Conservation (phyloP, 331 rosid species). For the Rosa hybrid region DNA sequence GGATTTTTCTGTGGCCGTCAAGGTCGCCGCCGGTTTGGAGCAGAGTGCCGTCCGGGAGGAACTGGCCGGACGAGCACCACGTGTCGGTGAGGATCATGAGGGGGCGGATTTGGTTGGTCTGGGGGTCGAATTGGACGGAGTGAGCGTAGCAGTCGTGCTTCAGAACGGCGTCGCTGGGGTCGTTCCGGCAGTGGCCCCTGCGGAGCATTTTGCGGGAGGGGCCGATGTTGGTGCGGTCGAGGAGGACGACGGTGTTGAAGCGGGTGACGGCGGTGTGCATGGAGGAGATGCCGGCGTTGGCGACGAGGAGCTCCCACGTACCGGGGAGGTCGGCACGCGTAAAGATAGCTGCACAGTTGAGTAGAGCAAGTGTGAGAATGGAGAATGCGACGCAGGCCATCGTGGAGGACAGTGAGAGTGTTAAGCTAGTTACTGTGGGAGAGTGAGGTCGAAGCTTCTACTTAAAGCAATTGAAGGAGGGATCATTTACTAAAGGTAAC, state of each 20-base stretch:
- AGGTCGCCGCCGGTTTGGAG: conserved; percentile 77
- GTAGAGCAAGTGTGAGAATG: not conserved
- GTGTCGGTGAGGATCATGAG: conserved; percentile 79
- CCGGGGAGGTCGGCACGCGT: conserved; percentile 76
- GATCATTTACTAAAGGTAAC: not conserved
- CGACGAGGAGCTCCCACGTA: conserved; percentile 68
- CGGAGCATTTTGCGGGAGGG: conserved; percentile 64
- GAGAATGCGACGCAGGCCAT: not conserved
- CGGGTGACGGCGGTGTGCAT: conserved; percentile 95
- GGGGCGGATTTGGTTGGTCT: conserved; percentile 62
- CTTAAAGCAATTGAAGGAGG: conserved; percentile 6
- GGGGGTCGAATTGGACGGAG: conserved; percentile 60
- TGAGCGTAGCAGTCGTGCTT: conserved; percentile 87
- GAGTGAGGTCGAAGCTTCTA: conserved; percentile 9
- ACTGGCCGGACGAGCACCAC: conserved; percentile 94
- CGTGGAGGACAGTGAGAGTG: not conserved
- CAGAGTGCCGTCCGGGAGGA: conserved; percentile 73
- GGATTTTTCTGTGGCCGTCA: conserved; percentile 68
- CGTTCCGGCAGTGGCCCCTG: conserved; percentile 54
- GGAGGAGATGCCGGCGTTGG: conserved; percentile 81
- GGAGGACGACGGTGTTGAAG: conserved; percentile 80
- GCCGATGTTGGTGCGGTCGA: conserved; percentile 83
- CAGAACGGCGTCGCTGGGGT: conserved; percentile 41
- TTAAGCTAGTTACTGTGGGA: not conserved
- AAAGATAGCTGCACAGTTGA: not conserved